Conservation (phyloP, 495 filamentous ascomycete genomes). For the Patellaria atrata region DNA sequence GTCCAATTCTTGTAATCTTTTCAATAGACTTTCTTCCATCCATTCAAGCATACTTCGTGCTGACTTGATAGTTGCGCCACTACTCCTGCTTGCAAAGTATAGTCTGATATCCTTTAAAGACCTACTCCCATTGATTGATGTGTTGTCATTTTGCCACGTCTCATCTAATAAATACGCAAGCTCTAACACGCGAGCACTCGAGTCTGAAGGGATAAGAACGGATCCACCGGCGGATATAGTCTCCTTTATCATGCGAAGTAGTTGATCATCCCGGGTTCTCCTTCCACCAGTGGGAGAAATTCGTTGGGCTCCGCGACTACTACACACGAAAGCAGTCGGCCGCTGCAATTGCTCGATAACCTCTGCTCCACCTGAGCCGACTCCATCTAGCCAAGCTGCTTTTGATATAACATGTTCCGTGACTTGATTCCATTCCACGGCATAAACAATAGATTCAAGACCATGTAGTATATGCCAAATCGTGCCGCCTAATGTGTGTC, state of each 20-base stretch:
- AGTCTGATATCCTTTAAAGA: constrained; percentile 54
- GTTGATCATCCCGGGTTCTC: constrained; percentile 67
- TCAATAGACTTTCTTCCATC: constrained; percentile 91
- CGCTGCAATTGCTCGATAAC: constrained; percentile 86
- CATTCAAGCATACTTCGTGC: constrained; percentile 95
- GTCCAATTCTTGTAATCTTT: constrained; percentile 72
- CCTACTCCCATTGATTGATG: constrained; percentile 24
- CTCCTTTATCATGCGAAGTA: constrained; percentile 66
- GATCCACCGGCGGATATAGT: constrained; percentile 70
- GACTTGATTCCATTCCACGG: constrained; percentile 93
- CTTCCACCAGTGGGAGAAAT: constrained; percentile 53
- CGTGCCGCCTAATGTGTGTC: constrained; percentile 87
- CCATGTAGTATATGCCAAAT: constrained; percentile 99
- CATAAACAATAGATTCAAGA: constrained; percentile 92
- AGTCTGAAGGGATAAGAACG: constrained; percentile 91
- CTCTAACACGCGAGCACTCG: constrained; percentile 86
- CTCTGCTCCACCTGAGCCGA: constrained; percentile 68
- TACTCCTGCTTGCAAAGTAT: constrained; percentile 70
- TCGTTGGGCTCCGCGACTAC: constrained; percentile 64
- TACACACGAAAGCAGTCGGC: constrained; percentile 86
- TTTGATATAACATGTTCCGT: constrained; percentile 86
- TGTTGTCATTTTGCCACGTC: constrained; percentile 53
- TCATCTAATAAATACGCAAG: constrained; percentile 84
- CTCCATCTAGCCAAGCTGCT: constrained; percentile 80
- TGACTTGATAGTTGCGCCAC: constrained; percentile 69